Base-by-base conservation (phyloP, 768 basidiomycete genomes). In the Pisolithus sp. region DNA sequence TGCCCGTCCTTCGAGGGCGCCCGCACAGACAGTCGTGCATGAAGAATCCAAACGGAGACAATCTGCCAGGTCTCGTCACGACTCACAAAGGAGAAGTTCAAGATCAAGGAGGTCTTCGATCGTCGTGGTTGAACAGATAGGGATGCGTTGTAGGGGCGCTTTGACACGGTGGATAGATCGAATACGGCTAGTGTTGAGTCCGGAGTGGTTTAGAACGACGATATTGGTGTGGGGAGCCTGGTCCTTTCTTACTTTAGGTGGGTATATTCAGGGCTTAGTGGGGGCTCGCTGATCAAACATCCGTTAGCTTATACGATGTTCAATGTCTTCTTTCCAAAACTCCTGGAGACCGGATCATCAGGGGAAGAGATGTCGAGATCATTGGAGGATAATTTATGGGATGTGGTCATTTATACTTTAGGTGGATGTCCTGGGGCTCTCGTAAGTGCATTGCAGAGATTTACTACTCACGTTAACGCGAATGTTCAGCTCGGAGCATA, bases 321-420 rank as follows among this genome's bases (percentile, higher is more conserved):
- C 68, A 95, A 94, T 62, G 89, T 93, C 24, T 95, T 81, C 62
- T 76, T 93, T 18, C 93, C 93, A 0, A 94, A 90, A 61, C 71
- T 93, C 10, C 70, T 95, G 36, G 93, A 95, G 69, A 77, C 78
- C 24, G 54, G 55, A 2, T 53, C 54, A 5, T 57, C 62, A 2
- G 53, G 49, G n/a, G 53, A 56, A 5, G 52, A 61, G 13, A 52
- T 52, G 13, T 62, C 73, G 1, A 78, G 79, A 60, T 73, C 77
- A 1, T 64, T 85, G 15, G 76, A 79, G 58, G 79, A 77, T 51
- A 86, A 81, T 41, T 59, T 94, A 36, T 87, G 87, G 84, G 90
- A 93, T 60, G 85, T 92, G n/a, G 81, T 87, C 30, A 81, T 90
- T 31, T 93, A 89, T 58, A 87, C 91, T 1, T 54, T 92, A 7